These are phyloP conservation scores for Raphanus raphanistrum DNA, from an alignment of 345 rosid genomes.

Conservation along the genomic window DNA sequence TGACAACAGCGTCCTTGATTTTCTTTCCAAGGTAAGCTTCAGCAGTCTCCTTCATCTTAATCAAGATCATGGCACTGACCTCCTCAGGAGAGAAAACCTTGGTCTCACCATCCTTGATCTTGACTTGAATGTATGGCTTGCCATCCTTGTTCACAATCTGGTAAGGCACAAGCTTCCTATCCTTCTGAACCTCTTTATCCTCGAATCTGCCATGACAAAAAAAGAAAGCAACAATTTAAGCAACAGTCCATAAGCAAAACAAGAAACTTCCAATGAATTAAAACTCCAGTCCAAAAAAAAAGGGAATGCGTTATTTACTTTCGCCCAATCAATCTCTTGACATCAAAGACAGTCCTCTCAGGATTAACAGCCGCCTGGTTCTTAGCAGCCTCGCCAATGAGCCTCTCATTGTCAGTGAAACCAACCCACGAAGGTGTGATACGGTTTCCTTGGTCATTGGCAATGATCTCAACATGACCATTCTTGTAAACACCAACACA, in stretches of 20 bases:
- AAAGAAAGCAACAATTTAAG: background rate
- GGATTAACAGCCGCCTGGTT: constrained; percentile 91
- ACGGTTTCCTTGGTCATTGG: constrained; percentile 98
- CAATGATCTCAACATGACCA: constrained; percentile 96
- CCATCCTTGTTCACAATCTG: constrained; percentile 91
- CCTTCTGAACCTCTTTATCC: constrained; percentile 92
- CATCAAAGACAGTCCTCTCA: constrained; percentile 87
- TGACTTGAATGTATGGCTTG: constrained; percentile 89
- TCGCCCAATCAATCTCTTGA: constrained; percentile 94
- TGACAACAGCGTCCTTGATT: constrained; percentile 96
- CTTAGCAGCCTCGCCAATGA: constrained; percentile 98
- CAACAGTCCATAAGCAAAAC: background rate
- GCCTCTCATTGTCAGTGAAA: constrained; percentile 88
- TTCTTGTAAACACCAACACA: constrained; percentile 98
- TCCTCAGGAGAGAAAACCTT: constrained; percentile 98
- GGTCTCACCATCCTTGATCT: constrained; percentile 90
- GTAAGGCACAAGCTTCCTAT: constrained; percentile 88
- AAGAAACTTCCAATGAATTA: background rate
- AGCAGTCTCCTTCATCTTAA: constrained; percentile 97
- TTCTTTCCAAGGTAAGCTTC: constrained; percentile 99
- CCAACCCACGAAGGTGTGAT: constrained; percentile 98
- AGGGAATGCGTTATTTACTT: constrained; percentile 46
- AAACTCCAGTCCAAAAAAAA: too few species aligned
- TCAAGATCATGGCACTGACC: constrained; percentile 87
- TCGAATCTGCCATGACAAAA: constrained; percentile 54